Percentiles rank a stretch among this genome's conserved stretches.
These are phyloP conservation scores for Apiotrichum sp. DNA, from an alignment of 1,284 basidiomycete genomes.

Conservation along the genomic window DNA sequence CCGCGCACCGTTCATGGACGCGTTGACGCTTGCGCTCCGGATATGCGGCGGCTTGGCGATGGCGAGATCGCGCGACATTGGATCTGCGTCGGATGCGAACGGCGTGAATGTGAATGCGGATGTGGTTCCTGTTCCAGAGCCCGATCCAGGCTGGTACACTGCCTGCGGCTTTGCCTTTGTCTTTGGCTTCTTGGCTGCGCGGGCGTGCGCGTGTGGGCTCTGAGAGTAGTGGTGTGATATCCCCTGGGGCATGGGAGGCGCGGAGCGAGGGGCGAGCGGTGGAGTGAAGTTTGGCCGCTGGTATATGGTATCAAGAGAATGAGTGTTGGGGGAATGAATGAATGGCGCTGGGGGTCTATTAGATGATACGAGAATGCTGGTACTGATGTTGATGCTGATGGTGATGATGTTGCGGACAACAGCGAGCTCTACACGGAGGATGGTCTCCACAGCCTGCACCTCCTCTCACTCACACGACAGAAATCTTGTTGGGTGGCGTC, in stretches of 20 bases:
- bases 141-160: not conserved
- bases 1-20: slow-evolving; percentile 17
- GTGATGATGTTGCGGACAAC: no score
- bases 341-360: no score
- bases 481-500: not conserved
- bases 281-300: not conserved
- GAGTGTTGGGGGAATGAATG: no score
- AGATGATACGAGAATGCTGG: not conserved
- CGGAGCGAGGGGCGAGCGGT: not conserved
- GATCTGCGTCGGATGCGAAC: not conserved
- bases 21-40: not conserved
- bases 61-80: slow-evolving; percentile 10
- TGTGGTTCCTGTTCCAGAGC: slow-evolving; percentile 6
- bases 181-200: slow-evolving; percentile 1
- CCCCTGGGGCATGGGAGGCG: slow-evolving; percentile 16
- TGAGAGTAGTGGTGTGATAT: slow-evolving; percentile 16
- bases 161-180: slow-evolving; percentile 1
- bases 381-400: not conserved
- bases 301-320: not conserved
- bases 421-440: no score
- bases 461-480: not conserved
- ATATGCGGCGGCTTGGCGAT: not conserved
- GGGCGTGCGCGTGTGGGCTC: slow-evolving; percentile 9
- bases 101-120: slow-evolving; percentile 3
- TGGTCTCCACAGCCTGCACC: not conserved